Percentiles rank a stretch among this genome's conserved stretches.
phyloP scores from a whole-genome alignment of 2,329 filamentous ascomycete species.

The Diplodia corticola region DNA sequence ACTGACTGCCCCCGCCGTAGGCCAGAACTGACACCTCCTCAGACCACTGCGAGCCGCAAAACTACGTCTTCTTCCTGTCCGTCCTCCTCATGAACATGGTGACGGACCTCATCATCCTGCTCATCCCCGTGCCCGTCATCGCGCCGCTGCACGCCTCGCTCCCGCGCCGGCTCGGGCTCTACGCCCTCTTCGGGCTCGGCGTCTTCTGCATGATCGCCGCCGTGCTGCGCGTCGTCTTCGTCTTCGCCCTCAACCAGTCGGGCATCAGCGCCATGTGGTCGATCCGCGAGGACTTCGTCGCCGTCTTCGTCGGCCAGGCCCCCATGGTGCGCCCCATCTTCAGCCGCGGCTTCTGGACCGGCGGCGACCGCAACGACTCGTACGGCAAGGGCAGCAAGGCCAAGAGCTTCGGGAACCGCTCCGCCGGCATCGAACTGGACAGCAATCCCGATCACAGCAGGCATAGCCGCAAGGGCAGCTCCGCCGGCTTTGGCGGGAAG shows the following conservation, averaged over 20 bases:
- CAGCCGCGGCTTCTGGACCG: constrained; percentile 26
- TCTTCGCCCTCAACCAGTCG: constrained; percentile 30
- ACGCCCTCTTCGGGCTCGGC: constrained; percentile 37
- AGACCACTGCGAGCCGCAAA: constrained; percentile 39
- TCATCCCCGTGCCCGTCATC: constrained; percentile 40
- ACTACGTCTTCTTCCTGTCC: constrained; percentile 33
- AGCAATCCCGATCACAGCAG: constrained; percentile 5
- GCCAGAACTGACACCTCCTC: not conserved
- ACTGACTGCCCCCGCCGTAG: not conserved
- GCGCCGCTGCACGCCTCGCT: constrained; percentile 32
- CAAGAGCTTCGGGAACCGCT: constrained; percentile 24
- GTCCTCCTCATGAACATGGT: constrained; percentile 39
- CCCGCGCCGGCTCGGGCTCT: constrained; percentile 34
- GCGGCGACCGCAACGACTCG: not conserved
- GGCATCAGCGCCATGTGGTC: constrained; percentile 41
- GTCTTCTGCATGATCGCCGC: constrained; percentile 39
- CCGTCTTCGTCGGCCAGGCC: constrained; percentile 41
- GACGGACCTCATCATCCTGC: constrained; percentile 39
- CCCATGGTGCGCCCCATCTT: constrained; percentile 39
- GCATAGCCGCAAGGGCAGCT: not conserved
- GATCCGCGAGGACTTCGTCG: constrained; percentile 42
- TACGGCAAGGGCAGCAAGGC: not conserved
- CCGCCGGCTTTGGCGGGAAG: not conserved
- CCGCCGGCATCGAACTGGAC: not conserved
- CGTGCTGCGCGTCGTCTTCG: constrained; percentile 31